phyloP scores from a whole-genome alignment of 345 rosid genomes.

The Salix dunnii region DNA sequence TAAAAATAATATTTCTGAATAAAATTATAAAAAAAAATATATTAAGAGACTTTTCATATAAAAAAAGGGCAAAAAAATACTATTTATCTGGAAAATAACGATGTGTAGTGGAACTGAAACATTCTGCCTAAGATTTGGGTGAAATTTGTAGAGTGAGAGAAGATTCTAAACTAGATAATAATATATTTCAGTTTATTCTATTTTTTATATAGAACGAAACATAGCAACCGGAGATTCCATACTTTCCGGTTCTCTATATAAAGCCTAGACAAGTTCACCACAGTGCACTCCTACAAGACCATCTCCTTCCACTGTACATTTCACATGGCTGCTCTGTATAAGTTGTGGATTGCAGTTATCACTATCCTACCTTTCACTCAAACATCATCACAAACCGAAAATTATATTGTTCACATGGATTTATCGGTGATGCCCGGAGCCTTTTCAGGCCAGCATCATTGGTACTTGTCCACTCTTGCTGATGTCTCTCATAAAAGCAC shows the following conservation, averaged over 20 bases:
- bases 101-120: too few relatives aligned
- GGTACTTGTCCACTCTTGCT: slow-evolving; percentile 19
- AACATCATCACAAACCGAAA: slow-evolving; percentile 12
- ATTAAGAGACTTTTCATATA: too few relatives aligned
- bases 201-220: too few relatives aligned
- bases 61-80: too few relatives aligned
- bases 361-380: slow-evolving; percentile 2
- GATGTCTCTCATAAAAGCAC: background rate
- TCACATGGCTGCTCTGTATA: slow-evolving; percentile 11
- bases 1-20: too few relatives aligned
- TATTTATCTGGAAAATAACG: too few relatives aligned
- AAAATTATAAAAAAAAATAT: too few relatives aligned
- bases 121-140: too few relatives aligned
- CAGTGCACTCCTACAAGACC: background rate
- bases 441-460: slow-evolving; percentile 16
- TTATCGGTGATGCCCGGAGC: slow-evolving; percentile 20
- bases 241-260: background rate
- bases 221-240: background rate
- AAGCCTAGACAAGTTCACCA: background rate
- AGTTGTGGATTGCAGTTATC: background rate
- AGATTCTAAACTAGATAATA: too few relatives aligned
- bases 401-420: slow-evolving; percentile 30
- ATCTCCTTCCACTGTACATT: background rate
- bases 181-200: too few relatives aligned
- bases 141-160: too few relatives aligned